phyloP scores from a whole-genome alignment of 202 grass and related monocot species.

The Carex sylvatica region DNA sequence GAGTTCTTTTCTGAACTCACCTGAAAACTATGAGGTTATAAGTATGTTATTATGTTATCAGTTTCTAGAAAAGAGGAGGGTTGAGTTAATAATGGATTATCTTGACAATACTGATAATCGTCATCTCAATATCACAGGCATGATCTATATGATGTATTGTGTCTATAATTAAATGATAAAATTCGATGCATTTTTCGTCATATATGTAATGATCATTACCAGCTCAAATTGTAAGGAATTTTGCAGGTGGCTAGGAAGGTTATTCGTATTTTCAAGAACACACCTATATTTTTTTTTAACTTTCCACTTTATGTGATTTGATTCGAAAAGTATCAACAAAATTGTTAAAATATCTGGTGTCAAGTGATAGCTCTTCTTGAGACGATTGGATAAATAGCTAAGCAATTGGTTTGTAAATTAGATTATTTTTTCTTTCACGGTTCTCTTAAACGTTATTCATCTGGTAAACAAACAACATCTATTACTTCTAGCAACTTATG shows the following conservation, averaged over 20 bases:
- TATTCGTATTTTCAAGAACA: background rate
- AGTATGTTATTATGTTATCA: background rate
- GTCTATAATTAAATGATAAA: too few species aligned
- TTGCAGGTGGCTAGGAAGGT: background rate
- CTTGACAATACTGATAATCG: background rate
- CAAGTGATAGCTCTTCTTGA: background rate
- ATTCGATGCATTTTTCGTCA: too few species aligned
- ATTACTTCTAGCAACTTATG: background rate
- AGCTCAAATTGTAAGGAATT: background rate
- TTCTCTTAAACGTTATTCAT: background rate
- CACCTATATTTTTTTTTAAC: background rate
- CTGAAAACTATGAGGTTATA: background rate
- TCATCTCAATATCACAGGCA: too few species aligned
- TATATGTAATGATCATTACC: background rate
- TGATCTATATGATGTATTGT: too few species aligned
- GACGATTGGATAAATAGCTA: background rate
- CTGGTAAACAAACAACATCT: background rate
- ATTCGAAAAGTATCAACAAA: background rate
- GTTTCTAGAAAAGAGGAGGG: background rate
- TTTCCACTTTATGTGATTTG: background rate
- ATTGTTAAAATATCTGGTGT: background rate
- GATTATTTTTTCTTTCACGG: background rate
- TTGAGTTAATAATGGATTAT: background rate
- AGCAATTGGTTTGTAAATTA: background rate
- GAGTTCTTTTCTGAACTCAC: background rate